Conservation (phyloP, 2,329 filamentous ascomycete genomes). For the Venturiaceae sp. region DNA sequence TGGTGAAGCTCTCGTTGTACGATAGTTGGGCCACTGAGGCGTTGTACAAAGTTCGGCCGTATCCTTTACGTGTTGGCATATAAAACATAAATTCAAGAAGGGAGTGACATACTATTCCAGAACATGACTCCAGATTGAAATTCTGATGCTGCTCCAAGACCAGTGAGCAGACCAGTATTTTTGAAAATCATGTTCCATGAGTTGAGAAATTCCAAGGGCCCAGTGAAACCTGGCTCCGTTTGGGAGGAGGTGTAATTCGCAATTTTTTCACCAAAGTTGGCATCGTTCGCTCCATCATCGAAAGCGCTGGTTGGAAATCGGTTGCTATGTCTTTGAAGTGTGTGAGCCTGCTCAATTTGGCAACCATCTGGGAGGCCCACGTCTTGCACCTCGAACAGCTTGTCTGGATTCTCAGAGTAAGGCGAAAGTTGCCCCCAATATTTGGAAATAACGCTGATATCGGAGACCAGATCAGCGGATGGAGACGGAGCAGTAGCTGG, state of each 20-base stretch:
- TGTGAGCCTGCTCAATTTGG: conserved; percentile 44
- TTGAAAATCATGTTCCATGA: conserved; percentile 24
- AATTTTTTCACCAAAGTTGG: conserved; percentile 39
- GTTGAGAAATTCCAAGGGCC: conserved; percentile 44
- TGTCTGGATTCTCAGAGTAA: conserved; percentile 36
- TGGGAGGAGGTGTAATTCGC: conserved; percentile 29
- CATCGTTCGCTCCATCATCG: conserved; percentile 41
- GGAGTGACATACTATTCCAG: conserved; percentile 40
- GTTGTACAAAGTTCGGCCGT: conserved; percentile 44
- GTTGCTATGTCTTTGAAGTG: conserved; percentile 45
- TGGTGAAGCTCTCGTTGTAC: conserved; percentile 36
- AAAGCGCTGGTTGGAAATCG: conserved; percentile 35
- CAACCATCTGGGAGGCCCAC: conserved; percentile 43
- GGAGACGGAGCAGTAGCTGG: not conserved
- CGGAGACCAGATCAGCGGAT: conserved; percentile 16
- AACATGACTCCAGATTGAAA: conserved; percentile 40
- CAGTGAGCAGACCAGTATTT: conserved; percentile 39
- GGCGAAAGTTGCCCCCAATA: conserved; percentile 39
- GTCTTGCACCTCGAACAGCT: conserved; percentile 37
- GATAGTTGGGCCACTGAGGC: conserved; percentile 35
- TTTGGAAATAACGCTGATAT: conserved; percentile 23
- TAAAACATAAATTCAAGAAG: not conserved
- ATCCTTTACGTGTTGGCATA: conserved; percentile 20
- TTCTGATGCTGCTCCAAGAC: conserved; percentile 40
- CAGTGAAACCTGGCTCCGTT: conserved; percentile 29